A percentile compares a stretch with the other conserved stretches of the same genome.
These are phyloP conservation scores for Torrubiellomyces zombiae DNA, from an alignment of 2,329 filamentous ascomycete genomes.

Conservation along the genomic window DNA sequence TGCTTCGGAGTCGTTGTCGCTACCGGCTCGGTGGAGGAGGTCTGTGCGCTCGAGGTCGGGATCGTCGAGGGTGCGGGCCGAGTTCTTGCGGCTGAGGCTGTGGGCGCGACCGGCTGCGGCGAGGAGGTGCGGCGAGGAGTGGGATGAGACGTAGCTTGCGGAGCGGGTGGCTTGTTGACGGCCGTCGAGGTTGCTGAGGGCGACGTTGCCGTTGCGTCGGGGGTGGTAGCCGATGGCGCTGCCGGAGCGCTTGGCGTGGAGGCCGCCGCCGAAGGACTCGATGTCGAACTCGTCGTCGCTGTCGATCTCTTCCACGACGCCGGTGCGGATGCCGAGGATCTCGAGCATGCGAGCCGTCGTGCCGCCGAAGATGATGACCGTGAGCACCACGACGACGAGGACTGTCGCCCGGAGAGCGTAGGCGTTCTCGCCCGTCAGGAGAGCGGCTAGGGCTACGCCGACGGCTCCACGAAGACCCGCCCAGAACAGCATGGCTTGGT, in stretches of 20 bases:
- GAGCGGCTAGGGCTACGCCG: slow-evolving; percentile 82
- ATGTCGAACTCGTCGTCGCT: slow-evolving; percentile 99
- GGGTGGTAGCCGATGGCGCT: slow-evolving; percentile 64
- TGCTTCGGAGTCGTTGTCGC: slow-evolving; percentile 40
- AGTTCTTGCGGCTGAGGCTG: slow-evolving; percentile 37
- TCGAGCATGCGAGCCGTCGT: slow-evolving; percentile 96
- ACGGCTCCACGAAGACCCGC: slow-evolving; percentile 89
- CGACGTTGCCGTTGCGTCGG: slow-evolving; percentile 43
- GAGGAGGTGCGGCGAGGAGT: slow-evolving; percentile 28
- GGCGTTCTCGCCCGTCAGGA: slow-evolving; percentile 66
- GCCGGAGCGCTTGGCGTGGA: slow-evolving; percentile 68
- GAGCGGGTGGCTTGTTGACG: slow-evolving; percentile 13
- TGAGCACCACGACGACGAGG: slow-evolving; percentile 91
- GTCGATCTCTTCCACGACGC: slow-evolving; percentile 91
- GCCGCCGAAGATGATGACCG: slow-evolving; percentile 96
- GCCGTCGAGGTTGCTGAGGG: slow-evolving; percentile 34
- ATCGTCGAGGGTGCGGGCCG: slow-evolving; percentile 26
- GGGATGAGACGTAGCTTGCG: slow-evolving; percentile 36
- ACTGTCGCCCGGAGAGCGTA: slow-evolving; percentile 82
- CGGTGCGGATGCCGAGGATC: slow-evolving; percentile 89
- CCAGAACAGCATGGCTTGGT: slow-evolving; percentile 99
- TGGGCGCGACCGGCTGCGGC: slow-evolving; percentile 20
- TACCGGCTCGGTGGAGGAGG: slow-evolving; percentile 31
- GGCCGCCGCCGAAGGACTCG: slow-evolving; percentile 53
- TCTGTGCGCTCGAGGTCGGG: slow-evolving; percentile 39